A percentile compares a stretch with the other conserved stretches of the same genome.
Conservation (phyloP, 805 yeast species). For the Candida ficus region DNA sequence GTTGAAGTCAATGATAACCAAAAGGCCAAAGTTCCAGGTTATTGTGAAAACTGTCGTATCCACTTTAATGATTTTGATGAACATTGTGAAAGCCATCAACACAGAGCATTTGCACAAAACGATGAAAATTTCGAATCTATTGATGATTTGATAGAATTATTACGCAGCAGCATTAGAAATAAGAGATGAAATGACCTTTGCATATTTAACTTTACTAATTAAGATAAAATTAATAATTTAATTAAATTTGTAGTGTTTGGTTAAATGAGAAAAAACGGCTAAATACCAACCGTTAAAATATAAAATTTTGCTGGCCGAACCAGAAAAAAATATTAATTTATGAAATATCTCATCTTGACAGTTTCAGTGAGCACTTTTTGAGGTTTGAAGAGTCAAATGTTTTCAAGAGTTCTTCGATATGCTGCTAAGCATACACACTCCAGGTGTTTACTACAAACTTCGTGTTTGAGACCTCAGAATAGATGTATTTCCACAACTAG, state of each 20-base stretch:
- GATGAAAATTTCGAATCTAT: constrained; percentile 69
- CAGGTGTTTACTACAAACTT: too few species aligned
- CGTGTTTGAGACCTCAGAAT: too few species aligned
- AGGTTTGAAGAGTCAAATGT: not conserved
- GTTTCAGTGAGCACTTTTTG: too few species aligned
- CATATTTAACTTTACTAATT: not conserved
- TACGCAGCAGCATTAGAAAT: constrained; percentile 16
- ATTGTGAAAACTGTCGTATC: constrained; percentile 90
- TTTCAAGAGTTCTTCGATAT: not conserved
- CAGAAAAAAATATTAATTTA: too few species aligned
- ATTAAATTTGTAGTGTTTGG: too few species aligned
- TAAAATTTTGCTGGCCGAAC: too few species aligned
- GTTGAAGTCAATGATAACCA: constrained; percentile 11
- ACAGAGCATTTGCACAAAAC: constrained; percentile 71
- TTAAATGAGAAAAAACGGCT: too few species aligned
- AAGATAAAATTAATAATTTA: too few species aligned
- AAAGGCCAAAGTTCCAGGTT: constrained; percentile 50
- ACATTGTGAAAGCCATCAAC: constrained; percentile 66
- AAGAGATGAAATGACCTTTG: constrained; percentile 11
- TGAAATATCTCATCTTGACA: too few species aligned
- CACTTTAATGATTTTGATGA: constrained; percentile 75
- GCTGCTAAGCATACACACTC: too few species aligned
- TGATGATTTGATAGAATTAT: constrained; percentile 58
- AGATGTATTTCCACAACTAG: not conserved
- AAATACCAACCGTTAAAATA: too few species aligned